A percentile compares a stretch with the other conserved stretches of the same genome.
Conservation (phyloP, 108 stramenopile genomes). For the Skeletonema grethae region DNA sequence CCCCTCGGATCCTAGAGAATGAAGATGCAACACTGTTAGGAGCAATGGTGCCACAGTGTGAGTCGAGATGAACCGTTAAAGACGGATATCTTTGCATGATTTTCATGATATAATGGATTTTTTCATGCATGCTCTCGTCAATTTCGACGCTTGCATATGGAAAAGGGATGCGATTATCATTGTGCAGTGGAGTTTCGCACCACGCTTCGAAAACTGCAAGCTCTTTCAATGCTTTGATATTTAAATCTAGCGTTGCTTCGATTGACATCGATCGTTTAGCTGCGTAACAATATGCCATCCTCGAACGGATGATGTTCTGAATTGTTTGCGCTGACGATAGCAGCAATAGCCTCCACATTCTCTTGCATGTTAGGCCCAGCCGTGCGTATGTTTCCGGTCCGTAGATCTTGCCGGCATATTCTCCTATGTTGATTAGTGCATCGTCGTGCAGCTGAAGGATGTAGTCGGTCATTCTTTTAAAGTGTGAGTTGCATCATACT, state of each 20-base stretch:
- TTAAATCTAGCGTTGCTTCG: neutral
- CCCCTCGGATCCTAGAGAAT: neutral
- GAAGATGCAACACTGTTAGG: neutral
- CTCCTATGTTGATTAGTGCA: neutral
- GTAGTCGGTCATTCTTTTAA: no score
- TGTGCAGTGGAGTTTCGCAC: neutral
- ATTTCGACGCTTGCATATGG: neutral
- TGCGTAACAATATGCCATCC: neutral
- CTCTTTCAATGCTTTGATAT: neutral
- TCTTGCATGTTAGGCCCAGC: neutral
- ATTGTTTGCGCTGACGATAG: neutral
- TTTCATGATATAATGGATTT: neutral
- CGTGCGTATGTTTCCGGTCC: neutral
- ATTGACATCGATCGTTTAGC: neutral
- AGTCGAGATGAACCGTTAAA: neutral
- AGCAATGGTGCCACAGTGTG: conserved; percentile 7
- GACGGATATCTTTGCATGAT: neutral
- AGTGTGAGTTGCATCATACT: no score
- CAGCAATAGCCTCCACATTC: neutral
- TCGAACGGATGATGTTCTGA: conserved; percentile 4
- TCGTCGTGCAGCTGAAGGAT: conserved; percentile 14
- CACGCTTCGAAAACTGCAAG: neutral
- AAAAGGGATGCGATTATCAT: conserved; percentile 11
- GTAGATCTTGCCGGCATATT: neutral
- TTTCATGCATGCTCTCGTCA: neutral